These are phyloP conservation scores for Termitomyces sp. DNA, from an alignment of 768 basidiomycete genomes.

Conservation along the genomic window DNA sequence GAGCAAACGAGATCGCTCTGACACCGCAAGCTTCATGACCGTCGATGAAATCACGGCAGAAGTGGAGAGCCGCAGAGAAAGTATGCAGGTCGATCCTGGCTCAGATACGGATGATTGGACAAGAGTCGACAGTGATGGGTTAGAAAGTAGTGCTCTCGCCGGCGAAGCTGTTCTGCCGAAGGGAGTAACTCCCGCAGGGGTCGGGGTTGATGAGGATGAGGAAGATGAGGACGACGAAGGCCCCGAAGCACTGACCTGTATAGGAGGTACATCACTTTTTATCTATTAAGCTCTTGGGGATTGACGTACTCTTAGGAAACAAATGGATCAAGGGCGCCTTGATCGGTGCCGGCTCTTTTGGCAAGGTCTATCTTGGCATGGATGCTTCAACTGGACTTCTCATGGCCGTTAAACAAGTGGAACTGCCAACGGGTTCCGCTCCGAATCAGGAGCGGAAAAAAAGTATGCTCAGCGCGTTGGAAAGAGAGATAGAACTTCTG, in stretches of 20 bases:
- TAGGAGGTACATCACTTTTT: slow-evolving; percentile 38
- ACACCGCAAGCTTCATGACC: slow-evolving; percentile 88
- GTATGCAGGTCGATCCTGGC: slow-evolving; percentile 37
- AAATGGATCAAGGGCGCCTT: slow-evolving; percentile 98
- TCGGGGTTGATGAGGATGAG: slow-evolving; percentile 40
- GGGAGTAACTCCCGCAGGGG: slow-evolving; percentile 42
- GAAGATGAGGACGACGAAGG: slow-evolving; percentile 36
- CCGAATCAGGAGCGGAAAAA: slow-evolving; percentile 91
- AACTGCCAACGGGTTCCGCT: slow-evolving; percentile 77
- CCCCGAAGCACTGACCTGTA: slow-evolving; percentile 47
- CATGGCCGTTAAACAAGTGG: slow-evolving; percentile 98
- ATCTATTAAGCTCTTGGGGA: neutral
- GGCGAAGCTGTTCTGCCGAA: slow-evolving; percentile 34
- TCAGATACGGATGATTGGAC: slow-evolving; percentile 69
- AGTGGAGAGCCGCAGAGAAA: slow-evolving; percentile 70
- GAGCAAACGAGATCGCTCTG: slow-evolving; percentile 78
- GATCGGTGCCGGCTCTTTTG: slow-evolving; percentile 93
- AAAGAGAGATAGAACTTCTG: slow-evolving; percentile 91
- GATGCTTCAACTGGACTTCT: slow-evolving; percentile 84
- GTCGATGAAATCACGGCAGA: slow-evolving; percentile 98
- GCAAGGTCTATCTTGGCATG: slow-evolving; percentile 94
- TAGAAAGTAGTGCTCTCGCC: slow-evolving; percentile 31
- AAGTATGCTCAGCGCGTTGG: slow-evolving; percentile 86
- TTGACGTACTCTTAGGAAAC: slow-evolving; percentile 44
- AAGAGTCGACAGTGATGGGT: slow-evolving; percentile 50